Percentiles rank a stretch among this genome's conserved stretches.
Conservation (phyloP, 306 rosid species). For the Coriaria nepalensis region DNA sequence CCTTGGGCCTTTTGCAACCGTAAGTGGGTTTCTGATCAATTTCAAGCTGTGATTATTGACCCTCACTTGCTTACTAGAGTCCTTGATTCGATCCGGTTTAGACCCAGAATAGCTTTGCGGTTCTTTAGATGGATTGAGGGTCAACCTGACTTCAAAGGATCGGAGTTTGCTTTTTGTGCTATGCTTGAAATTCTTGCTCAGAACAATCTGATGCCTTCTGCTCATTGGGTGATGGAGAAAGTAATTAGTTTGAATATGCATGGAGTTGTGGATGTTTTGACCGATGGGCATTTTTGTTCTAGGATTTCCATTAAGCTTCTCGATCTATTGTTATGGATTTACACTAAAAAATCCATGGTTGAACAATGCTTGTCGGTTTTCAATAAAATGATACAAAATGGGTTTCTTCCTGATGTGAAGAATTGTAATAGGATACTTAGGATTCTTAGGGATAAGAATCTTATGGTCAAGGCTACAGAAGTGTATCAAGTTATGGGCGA, state of each 20-base stretch:
- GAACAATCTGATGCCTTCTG: constrained; percentile 34
- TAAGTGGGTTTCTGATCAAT: constrained; percentile 19
- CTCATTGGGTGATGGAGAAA: constrained; percentile 49
- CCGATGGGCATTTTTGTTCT: constrained; percentile 13
- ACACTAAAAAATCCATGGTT: constrained; percentile 30
- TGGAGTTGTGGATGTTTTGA: constrained; percentile 27
- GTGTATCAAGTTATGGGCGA: constrained; percentile 45
- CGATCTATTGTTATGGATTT: constrained; percentile 42
- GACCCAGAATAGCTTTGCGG: constrained; percentile 46
- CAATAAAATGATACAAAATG: constrained; percentile 39
- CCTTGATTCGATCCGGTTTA: constrained; percentile 26
- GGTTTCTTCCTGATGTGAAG: constrained; percentile 51
- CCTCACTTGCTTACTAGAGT: constrained; percentile 41
- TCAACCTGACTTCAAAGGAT: constrained; percentile 31
- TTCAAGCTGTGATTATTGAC: constrained; percentile 35
- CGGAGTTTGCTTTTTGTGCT: constrained; percentile 31
- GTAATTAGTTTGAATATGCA: constrained; percentile 21
- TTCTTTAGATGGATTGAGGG: constrained; percentile 53
- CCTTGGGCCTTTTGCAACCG: constrained; percentile 26
- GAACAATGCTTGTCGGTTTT: constrained; percentile 40
- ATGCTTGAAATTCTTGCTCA: constrained; percentile 55
- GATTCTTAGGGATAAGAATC: constrained; percentile 34
- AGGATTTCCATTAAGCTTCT: constrained; percentile 40
- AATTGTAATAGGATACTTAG: constrained; percentile 70
- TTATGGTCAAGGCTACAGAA: constrained; percentile 24